Base-by-base conservation (phyloP, 2,329 filamentous ascomycete genomes). In the Pyricularia grisea region DNA sequence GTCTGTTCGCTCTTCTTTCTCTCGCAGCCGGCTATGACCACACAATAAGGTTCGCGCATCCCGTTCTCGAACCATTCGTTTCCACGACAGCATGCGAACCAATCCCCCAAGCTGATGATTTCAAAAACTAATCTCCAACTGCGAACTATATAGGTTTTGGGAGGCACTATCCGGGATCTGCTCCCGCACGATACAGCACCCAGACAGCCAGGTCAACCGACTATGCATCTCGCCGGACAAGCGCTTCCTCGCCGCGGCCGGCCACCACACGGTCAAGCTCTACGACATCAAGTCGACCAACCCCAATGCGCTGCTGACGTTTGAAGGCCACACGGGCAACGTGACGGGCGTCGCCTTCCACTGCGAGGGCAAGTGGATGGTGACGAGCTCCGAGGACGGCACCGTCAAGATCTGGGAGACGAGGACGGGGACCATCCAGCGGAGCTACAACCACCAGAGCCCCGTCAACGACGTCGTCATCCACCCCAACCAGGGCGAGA, bases 221-320 rank as follows among this genome's bases (percentile, higher is more conserved):
- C 90, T 99, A 66, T 98, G 94, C 80, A 99, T 99, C 76, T 97
- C 95, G 14, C 95, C 95, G 72, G 95, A 99, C 82, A 99, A 99
- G 81, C 92, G 94, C 72, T 97, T 91, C 79, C 90, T 98, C 68
- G 94, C 94, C 42, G 94, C 92, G n/a, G 86, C 87, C 9, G 86
- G 87, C 74, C 86, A 90, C 77, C 87, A 94, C 79, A 93, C 92
- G 67, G 93, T 99, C 77, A 98, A 98, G 81, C 91, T 99, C 70
- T 99, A 96, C 83, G 95, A 99, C 77, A 97, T 98, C 83, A 97
- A 97, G 77, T 97, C 93, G 20, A 94, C 93, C n/a, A 98, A 98
- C 75, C 94, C 95, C 2, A 95, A 94, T 73, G 91, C 95, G 0
- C 85, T 98, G 28, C 88, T 98, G 75, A 94, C 91, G 25, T 98